Evolutionary conservation across 192 early-diverging fungal species (phyloP).

Genomic region (Coemansia sp.): DNA sequence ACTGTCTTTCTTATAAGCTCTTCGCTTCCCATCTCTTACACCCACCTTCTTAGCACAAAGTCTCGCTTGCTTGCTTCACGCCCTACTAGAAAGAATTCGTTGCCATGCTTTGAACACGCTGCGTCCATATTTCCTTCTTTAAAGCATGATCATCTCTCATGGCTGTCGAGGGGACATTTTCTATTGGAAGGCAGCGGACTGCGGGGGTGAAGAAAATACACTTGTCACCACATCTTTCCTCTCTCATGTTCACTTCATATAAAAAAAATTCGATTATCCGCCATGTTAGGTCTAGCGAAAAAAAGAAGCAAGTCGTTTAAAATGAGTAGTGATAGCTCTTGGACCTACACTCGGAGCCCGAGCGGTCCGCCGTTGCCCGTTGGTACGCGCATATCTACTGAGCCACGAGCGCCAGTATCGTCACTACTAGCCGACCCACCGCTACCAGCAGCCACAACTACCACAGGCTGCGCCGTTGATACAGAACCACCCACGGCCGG

Average conservation of each 20-base stretch:
- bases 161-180: not conserved
- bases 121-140: not conserved
- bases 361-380: constrained; percentile 36
- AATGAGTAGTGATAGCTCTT: too few relatives aligned
- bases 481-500: not conserved
- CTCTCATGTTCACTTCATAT: not conserved
- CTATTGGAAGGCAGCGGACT: not conserved
- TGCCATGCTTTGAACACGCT: not conserved
- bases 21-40: not conserved
- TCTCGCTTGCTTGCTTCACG: not conserved
- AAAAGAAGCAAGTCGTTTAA: not conserved
- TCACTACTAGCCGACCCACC: constrained; percentile 12
- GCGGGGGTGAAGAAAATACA: not conserved
- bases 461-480: not conserved
- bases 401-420: constrained; percentile 13
- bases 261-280: not conserved
- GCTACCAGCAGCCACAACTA: not conserved
- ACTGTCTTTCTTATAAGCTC: not conserved
- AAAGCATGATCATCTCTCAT: not conserved
- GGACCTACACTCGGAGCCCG: constrained; percentile 31
- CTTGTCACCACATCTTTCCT: not conserved
- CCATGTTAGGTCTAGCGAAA: not conserved
- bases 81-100: not conserved
- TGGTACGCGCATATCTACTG: constrained; percentile 43
- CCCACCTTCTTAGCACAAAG: constrained; percentile 3